Percentiles rank a stretch among this genome's conserved stretches.
phyloP scores from a whole-genome alignment of 1,284 basidiomycete species.

The Ustilago shanxiensis region DNA sequence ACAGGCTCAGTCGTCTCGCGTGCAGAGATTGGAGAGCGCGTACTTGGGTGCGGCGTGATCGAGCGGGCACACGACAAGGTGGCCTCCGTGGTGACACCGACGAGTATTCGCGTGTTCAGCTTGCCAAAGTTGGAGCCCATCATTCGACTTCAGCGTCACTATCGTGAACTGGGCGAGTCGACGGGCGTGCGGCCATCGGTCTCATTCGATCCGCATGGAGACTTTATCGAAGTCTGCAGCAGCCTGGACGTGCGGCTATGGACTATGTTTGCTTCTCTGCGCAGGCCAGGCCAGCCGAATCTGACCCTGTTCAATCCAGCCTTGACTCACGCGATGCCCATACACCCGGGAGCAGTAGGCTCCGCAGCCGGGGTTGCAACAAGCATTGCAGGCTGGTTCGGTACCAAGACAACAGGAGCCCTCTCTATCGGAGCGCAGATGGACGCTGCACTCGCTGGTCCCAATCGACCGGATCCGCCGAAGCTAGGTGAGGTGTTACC shows the following conservation, averaged over 20 bases:
- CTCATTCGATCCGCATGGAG: constrained; percentile 56
- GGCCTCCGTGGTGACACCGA: constrained; percentile 46
- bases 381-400: constrained; percentile 60
- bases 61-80: constrained; percentile 49
- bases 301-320: constrained; percentile 45
- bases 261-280: constrained; percentile 58
- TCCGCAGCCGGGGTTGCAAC: constrained; percentile 58
- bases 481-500: constrained; percentile 38
- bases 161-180: constrained; percentile 47
- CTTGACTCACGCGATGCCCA: constrained; percentile 40
- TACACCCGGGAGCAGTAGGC: constrained; percentile 53
- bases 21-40: constrained; percentile 53
- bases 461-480: constrained; percentile 51
- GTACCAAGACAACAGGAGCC: constrained; percentile 49
- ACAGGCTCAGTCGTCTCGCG: constrained; percentile 52
- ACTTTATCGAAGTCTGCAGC: constrained; percentile 62
- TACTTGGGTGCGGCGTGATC: constrained; percentile 54
- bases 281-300: constrained; percentile 55
- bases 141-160: constrained; percentile 61
- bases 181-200: constrained; percentile 26
- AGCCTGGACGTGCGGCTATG: constrained; percentile 64
- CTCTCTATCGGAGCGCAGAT: constrained; percentile 55
- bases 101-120: constrained; percentile 56
- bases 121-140: constrained; percentile 58
- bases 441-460: constrained; percentile 54